These are phyloP conservation scores for Saturnispora serradocipensis DNA, from an alignment of 805 yeast species.

Conservation along the genomic window DNA sequence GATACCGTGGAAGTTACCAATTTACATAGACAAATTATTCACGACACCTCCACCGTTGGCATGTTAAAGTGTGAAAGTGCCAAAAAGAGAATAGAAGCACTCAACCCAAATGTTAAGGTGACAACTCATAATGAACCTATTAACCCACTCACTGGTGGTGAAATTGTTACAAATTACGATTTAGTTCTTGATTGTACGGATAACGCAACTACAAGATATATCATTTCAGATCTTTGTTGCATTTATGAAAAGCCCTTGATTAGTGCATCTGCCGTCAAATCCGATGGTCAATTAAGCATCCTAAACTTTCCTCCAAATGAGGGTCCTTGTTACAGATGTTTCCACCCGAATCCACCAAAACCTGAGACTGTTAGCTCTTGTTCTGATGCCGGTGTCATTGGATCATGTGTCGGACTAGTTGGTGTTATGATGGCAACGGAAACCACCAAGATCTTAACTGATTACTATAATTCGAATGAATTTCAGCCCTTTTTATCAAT, in stretches of 20 bases:
- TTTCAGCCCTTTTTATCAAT: slow-evolving; percentile 63
- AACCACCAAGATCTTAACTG: slow-evolving; percentile 63
- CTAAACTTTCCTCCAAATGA: slow-evolving; percentile 45
- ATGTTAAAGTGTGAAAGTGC: slow-evolving; percentile 77
- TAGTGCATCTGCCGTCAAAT: slow-evolving; percentile 84
- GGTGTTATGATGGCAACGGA: slow-evolving; percentile 89
- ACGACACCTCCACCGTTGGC: slow-evolving; percentile 59
- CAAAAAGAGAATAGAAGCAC: slow-evolving; percentile 33
- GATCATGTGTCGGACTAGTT: slow-evolving; percentile 91
- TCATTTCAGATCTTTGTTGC: slow-evolving; percentile 79
- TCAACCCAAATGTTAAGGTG: slow-evolving; percentile 65
- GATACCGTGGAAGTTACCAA: slow-evolving; percentile 81
- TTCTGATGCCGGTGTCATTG: slow-evolving; percentile 88
- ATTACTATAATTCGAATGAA: slow-evolving; percentile 38
- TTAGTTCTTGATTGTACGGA: slow-evolving; percentile 89
- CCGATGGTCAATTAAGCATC: slow-evolving; percentile 84
- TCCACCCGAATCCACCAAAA: slow-evolving; percentile 85
- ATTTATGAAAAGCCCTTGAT: slow-evolving; percentile 59
- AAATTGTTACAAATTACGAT: slow-evolving; percentile 57
- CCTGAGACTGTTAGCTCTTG: slow-evolving; percentile 77
- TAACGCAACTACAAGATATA: slow-evolving; percentile 77
- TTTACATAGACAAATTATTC: slow-evolving; percentile 83
- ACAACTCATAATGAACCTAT: slow-evolving; percentile 44
- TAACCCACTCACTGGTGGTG: slow-evolving; percentile 49
- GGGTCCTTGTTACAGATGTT: slow-evolving; percentile 94